Evolutionary conservation across 306 rosid species (phyloP), one percentile per base, ranked within the genome.

Genomic region (Mucuna pruriens): DNA sequence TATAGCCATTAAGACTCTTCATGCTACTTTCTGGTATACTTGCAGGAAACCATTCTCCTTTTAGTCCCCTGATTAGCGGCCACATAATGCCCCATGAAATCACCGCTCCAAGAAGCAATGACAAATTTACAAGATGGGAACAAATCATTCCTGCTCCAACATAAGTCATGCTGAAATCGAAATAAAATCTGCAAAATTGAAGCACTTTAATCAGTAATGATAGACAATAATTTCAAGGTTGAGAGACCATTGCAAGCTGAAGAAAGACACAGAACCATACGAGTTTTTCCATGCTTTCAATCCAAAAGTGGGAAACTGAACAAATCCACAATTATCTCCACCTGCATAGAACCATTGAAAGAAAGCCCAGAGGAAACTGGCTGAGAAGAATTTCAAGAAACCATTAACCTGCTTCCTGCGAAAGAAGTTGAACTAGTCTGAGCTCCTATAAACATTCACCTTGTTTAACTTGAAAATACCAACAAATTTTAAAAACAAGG

Each of bases 141-240:
- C 99, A 96, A 44, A 96, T 96, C 99, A 96, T 96, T 81, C 99
- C 99, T 4, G 99, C 99, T 85, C 99, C 99, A 9, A 96, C 90
- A 31, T 96, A 96, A 12, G 99, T 96, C 97, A 92, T 87, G 72
- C 99, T 96, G 85, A 90, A 96, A 82, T 96, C 99, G 31, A 93
- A 96, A 93, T 92, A 96, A 75, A 96, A 96, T 82, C 99, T 96
- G 97, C 91, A 74, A 64, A 80, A 79, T 78, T 70, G 77, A 57
- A 78, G 45, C 0, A 10, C 40, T 40, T 36, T 54, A 77, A 75
- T 86, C 85, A 90, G n/a, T 62, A 58, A 73, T 63, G 7, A 15
- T 31, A 26, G 31, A 49, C 40, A 6, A 77, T 74, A 23, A 66
- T 77, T 71, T 65, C 82, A 68, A 16, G 33, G 19, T 16, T 36